Conservation (phyloP, 805 yeast genomes). For the Cyberlindnera mrakii region DNA sequence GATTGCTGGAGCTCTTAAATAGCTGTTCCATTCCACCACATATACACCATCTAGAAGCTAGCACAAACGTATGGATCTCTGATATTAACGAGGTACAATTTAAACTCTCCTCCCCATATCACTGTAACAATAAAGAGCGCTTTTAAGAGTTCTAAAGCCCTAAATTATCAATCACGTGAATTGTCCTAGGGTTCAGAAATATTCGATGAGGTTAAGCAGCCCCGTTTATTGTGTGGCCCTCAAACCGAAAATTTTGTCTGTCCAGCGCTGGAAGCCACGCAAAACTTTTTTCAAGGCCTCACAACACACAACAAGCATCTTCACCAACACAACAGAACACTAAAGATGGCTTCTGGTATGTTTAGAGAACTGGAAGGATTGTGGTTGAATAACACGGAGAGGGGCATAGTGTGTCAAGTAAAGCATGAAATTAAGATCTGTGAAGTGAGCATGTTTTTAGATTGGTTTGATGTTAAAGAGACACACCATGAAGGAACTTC, state of each 20-base stretch:
- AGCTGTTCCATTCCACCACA: too few relatives aligned
- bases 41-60: too few relatives aligned
- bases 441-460: too few relatives aligned
- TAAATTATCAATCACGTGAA: constrained; percentile 1
- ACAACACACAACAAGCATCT: constrained; percentile 1
- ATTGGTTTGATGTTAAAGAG: too few relatives aligned
- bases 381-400: not conserved
- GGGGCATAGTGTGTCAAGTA: not conserved
- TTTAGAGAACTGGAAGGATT: constrained; percentile 3
- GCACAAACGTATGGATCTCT: too few relatives aligned
- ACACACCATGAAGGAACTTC: too few relatives aligned
- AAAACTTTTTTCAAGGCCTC: constrained; percentile 21
- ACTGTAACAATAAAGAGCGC: too few relatives aligned
- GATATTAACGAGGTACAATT: too few relatives aligned
- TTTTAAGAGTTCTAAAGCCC: too few relatives aligned
- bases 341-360: constrained; percentile 26
- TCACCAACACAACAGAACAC: constrained; percentile 15
- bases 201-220: constrained; percentile 2
- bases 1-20: not conserved
- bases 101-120: too few relatives aligned
- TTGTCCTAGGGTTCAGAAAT: constrained; percentile 2
- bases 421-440: too few relatives aligned
- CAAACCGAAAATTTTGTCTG: constrained; percentile 2
- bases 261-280: constrained; percentile 15
- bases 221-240: constrained; percentile 1